Base-by-base conservation (phyloP, 768 basidiomycete genomes). In the Bullera alba region DNA sequence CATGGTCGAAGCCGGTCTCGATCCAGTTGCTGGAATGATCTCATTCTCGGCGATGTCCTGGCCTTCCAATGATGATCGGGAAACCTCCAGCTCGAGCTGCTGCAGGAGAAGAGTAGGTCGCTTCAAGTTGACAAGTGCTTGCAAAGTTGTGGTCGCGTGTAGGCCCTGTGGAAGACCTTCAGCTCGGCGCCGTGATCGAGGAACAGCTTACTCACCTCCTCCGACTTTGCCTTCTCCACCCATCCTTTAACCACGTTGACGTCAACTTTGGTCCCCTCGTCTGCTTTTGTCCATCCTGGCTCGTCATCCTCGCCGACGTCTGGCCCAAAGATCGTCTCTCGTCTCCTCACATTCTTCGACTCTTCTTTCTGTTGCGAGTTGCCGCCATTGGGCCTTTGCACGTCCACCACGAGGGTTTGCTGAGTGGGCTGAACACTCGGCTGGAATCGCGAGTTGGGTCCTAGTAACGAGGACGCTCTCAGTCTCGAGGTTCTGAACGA, bases 61-160 rank as follows among this genome's bases (percentile, higher is more conserved):
- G 25, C 42, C 36, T 15, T 49, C 42, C 12, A 47, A 30, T 25
- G 48, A n/a, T 2, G 52, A 34, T 42, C 27, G 15, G 7, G 46
- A 32, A 23, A 50, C 42, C 30, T 50, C 50, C 38, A 42, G 22
- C n/a, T 60, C 62, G 30, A 72, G 51, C 8, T 67, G 68, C 26
- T 65, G 48, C 3, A 92, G 79, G 12, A 84, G 80, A 28, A 96
- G 78, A 1, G 87, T 83, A 0, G 91, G 91, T 4, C 91, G 81
- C 68, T 92, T 93, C 60, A 95, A 81, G 67, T 95, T 96, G 57
- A 95, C 90, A 28, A 92, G 79, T 0, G 91, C 91, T 74, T 95
- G 91, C 0, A 96, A 77, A 2, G 91, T 93, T 0, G 91, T 96
- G 0, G 91, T 93, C 0, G 90, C 82, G 63, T 89, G 85, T 8